Evolutionary conservation across 176 grass and related monocot genomes (phyloP).

Genomic region (Zea mays): Zm-B73-REFERENCE-NAM-5.0 NC_050098.1:188228001-188228500

Average conservation of each 20-base stretch:
- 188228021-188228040: neutral
- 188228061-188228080: neutral
- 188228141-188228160: neutral
- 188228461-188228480: neutral
- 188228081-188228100: neutral
- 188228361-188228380: neutral
- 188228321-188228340: neutral
- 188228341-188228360: neutral
- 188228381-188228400: neutral
- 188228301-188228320: neutral
- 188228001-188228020: too few relatives aligned
- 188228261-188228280: neutral
- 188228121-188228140: neutral
- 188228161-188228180: neutral
- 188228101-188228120: neutral
- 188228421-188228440: too few relatives aligned
- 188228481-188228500: neutral
- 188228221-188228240: conserved; percentile 32
- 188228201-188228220: neutral
- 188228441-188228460: too few relatives aligned
- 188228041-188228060: neutral
- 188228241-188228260: neutral
- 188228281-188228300: neutral
- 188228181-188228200: conserved; percentile 35
- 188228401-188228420: neutral